These are phyloP conservation scores for Alliaria petiolata DNA, from an alignment of 345 rosid species.

Conservation along the genomic window DNA sequence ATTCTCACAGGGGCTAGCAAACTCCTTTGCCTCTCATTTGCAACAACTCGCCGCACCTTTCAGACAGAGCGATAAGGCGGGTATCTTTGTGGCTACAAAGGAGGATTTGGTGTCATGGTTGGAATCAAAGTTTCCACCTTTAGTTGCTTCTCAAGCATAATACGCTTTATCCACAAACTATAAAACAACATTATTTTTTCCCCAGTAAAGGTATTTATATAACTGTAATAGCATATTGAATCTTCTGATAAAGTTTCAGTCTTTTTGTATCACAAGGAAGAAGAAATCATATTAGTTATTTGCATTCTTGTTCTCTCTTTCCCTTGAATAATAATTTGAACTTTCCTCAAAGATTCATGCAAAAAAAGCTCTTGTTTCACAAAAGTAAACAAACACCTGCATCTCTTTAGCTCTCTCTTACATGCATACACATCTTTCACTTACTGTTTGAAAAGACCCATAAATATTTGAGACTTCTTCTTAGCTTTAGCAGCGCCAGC, in stretches of 20 bases:
- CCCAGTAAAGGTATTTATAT: constrained; percentile 25
- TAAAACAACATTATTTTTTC: constrained; percentile 23
- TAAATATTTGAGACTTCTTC: constrained; percentile 10
- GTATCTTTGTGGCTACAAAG: constrained; percentile 72
- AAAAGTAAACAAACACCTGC: constrained; percentile 15
- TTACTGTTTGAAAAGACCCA: constrained; percentile 16
- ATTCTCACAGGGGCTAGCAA: constrained; percentile 74
- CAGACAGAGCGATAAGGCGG: constrained; percentile 54
- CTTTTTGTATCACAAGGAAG: constrained; percentile 14
- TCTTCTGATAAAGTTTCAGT: constrained; percentile 12
- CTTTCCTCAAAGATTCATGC: constrained; percentile 11
- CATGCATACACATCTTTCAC: constrained; percentile 14
- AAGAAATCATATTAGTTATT: constrained; percentile 24
- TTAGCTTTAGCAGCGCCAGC: constrained; percentile 54
- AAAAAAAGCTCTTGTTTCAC: constrained; percentile 16
- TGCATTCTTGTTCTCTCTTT: constrained; percentile 17
- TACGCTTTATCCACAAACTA: constrained; percentile 5
- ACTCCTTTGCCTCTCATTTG: constrained; percentile 65
- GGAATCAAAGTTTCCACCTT: constrained; percentile 52
- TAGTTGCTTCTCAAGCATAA: constrained; percentile 26
- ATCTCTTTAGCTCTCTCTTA: constrained; percentile 10
- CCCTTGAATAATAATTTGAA: neutral
- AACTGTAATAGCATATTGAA: constrained; percentile 20
- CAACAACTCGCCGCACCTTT: constrained; percentile 70
- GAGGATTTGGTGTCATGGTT: constrained; percentile 75